Evolutionary conservation across 179 eudicot genomes (phyloP), one percentile per base, ranked within the genome.

Genomic region (Silene vulgaris): DNA sequence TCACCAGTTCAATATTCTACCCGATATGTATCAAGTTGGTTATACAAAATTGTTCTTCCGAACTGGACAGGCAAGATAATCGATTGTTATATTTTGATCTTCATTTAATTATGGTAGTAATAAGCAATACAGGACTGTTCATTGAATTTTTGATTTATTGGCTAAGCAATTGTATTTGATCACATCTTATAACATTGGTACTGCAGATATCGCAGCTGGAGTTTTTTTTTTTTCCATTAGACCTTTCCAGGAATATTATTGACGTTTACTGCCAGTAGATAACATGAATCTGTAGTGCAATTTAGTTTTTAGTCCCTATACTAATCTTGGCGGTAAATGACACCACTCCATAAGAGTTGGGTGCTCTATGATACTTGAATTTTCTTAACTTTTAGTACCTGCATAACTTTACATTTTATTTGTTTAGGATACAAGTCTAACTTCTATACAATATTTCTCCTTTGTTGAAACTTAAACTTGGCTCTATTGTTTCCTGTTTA

Each of bases 41-140:
- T 96, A 91, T 74, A 96, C 99, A 80, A 96, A 96, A 74, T 78
- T 93, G 83, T 96, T 89, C 81, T 96, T 96, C 83, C 93, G 99
- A 76, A 84, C 97, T 76, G 97, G 99, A 69, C 99, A 96, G 99
- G 99, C 88, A 84, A 77, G 88, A 80, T 68, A 23, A 26, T 68
- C 1, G 21, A 59, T 23, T 37, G 1, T 57, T 5, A 35, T 35
- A 35, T 35, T 35, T 35, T 54, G 30, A n/a, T 16, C 17, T 8
- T 73, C 65, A 1, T 45, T 63, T 26, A 32, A 71, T 72, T 29
- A 40, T 50, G 20, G 37, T 50, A 4, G 4, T 19, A 6, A 52
- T 19, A 17, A 19, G 13, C 12, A 37, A n/a, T 6, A 35, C n/a
- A 40, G 32, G n/a, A 29, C n/a, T 65, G 45, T 32, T 65, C 43